A percentile compares a stretch with the other conserved stretches of the same genome.
phyloP scores from a whole-genome alignment of 1,139 yeast species.

The Geotrichum klebahnii region DNA sequence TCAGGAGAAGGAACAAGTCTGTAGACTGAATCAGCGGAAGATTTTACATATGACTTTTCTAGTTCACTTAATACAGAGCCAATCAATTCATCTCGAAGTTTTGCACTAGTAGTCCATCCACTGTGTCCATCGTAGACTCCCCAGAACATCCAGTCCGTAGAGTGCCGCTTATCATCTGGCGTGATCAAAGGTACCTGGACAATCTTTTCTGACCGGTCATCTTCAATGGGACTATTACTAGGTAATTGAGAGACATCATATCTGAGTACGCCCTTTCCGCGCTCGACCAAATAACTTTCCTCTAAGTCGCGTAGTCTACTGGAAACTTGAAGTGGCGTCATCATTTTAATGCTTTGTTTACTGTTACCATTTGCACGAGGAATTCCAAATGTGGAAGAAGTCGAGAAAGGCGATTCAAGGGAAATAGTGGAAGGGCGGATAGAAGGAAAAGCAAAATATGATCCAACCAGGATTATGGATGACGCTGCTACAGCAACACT shows the following conservation, averaged over 20 bases:
- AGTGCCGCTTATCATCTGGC: slow-evolving; percentile 24
- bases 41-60: slow-evolving; percentile 56
- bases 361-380: slow-evolving; percentile 18
- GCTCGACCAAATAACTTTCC: slow-evolving; percentile 72
- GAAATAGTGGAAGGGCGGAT: slow-evolving; percentile 10
- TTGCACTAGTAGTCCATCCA: slow-evolving; percentile 89
- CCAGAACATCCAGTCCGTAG: slow-evolving; percentile 90
- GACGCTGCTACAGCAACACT: slow-evolving; percentile 20
- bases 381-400: slow-evolving; percentile 20
- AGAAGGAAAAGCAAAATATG: slow-evolving; percentile 17
- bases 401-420: slow-evolving; percentile 18
- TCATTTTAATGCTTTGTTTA: slow-evolving; percentile 33
- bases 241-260: slow-evolving; percentile 89
- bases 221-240: slow-evolving; percentile 91
- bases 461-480: slow-evolving; percentile 17
- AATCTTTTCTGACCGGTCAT: slow-evolving; percentile 81
- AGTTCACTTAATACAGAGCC: slow-evolving; percentile 73
- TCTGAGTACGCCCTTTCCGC: slow-evolving; percentile 88
- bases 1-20: slow-evolving; percentile 60
- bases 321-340: slow-evolving; percentile 73
- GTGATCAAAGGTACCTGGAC: slow-evolving; percentile 68
- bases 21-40: slow-evolving; percentile 34
- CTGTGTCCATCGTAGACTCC: slow-evolving; percentile 97
- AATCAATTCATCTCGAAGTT: slow-evolving; percentile 73
- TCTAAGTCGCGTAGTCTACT: slow-evolving; percentile 65